Conservation (phyloP, 2,329 filamentous ascomycete genomes). For the Phyllosticta citriasiana region DNA sequence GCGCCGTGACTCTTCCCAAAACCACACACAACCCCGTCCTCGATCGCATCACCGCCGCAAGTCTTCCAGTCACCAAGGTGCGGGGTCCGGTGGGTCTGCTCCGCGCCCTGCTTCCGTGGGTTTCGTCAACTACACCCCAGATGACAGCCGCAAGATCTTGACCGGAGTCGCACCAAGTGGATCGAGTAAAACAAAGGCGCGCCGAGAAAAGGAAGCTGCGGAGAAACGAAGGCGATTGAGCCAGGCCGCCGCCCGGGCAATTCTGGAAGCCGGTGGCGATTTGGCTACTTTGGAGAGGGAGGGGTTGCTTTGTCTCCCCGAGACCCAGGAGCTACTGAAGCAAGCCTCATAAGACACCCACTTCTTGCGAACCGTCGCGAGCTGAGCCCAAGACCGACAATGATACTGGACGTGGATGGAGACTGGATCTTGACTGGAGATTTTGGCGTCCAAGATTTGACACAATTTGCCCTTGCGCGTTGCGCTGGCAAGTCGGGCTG, state of each 20-base stretch:
- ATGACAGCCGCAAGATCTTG: slow-evolving; percentile 68
- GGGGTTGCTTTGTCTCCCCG: slow-evolving; percentile 22
- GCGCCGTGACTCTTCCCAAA: slow-evolving; percentile 1
- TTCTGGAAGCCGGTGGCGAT: slow-evolving; percentile 62
- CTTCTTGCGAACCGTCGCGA: neutral
- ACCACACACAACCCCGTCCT: neutral
- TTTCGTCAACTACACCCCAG: slow-evolving; percentile 86
- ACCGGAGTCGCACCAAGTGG: slow-evolving; percentile 87
- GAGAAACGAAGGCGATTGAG: slow-evolving; percentile 63
- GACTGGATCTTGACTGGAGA: neutral
- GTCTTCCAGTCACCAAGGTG: slow-evolving; percentile 3
- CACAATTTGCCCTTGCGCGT: neutral
- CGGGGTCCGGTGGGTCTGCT: slow-evolving; percentile 13
- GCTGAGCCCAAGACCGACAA: neutral
- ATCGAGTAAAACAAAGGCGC: slow-evolving; percentile 87
- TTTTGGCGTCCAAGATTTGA: neutral
- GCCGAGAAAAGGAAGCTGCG: slow-evolving; percentile 75
- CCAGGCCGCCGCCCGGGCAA: slow-evolving; percentile 58
- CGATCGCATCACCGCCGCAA: slow-evolving; percentile 9
- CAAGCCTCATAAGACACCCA: neutral
- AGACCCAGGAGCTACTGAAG: slow-evolving; percentile 5
- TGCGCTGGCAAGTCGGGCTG: neutral
- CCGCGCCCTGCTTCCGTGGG: slow-evolving; percentile 40
- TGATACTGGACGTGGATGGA: neutral
- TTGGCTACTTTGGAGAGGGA: slow-evolving; percentile 33